phyloP scores from a whole-genome alignment of 495 filamentous ascomycete species.

The Cryomyces antarcticus region DNA sequence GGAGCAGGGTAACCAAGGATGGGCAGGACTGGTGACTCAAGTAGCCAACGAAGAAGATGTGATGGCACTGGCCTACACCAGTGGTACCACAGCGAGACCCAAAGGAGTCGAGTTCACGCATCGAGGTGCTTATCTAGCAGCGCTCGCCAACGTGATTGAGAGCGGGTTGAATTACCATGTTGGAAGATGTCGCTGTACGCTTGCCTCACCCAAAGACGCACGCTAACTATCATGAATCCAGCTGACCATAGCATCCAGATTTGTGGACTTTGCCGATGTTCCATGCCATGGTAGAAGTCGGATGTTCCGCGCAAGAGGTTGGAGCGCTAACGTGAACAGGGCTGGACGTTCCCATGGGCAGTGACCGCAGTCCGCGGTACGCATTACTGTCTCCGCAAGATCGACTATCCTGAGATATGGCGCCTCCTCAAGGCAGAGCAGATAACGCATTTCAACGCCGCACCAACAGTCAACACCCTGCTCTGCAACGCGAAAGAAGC shows the following conservation, averaged over 20 bases:
- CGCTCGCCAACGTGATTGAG: slow-evolving; percentile 73
- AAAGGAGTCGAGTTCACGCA: slow-evolving; percentile 92
- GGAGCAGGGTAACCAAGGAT: slow-evolving; percentile 41
- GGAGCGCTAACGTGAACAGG: not conserved
- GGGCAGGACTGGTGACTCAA: slow-evolving; percentile 53
- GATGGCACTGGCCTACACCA: slow-evolving; percentile 80
- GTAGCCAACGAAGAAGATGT: slow-evolving; percentile 52
- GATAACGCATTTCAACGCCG: slow-evolving; percentile 89
- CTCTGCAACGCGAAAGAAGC: slow-evolving; percentile 63
- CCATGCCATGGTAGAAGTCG: slow-evolving; percentile 54
- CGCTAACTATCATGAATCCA: no score
- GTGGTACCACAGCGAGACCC: slow-evolving; percentile 75
- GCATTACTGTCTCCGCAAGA: slow-evolving; percentile 84
- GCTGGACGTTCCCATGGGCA: slow-evolving; percentile 44
- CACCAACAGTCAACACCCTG: slow-evolving; percentile 88
- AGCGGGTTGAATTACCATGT: slow-evolving; percentile 53
- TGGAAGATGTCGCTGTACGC: slow-evolving; percentile 39
- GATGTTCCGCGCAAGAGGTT: slow-evolving; percentile 16
- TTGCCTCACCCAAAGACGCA: no score
- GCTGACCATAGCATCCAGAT: slow-evolving; percentile 14
- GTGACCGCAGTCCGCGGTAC: slow-evolving; percentile 82
- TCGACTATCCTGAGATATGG: slow-evolving; percentile 91
- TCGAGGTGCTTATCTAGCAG: slow-evolving; percentile 66
- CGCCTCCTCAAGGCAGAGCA: slow-evolving; percentile 57
- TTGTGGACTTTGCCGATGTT: slow-evolving; percentile 95